Evolutionary conservation across 352 stramenopile species (phyloP), one percentile per base, ranked within the genome.

Genomic region (Phytophthora fragariaefolia): DNA sequence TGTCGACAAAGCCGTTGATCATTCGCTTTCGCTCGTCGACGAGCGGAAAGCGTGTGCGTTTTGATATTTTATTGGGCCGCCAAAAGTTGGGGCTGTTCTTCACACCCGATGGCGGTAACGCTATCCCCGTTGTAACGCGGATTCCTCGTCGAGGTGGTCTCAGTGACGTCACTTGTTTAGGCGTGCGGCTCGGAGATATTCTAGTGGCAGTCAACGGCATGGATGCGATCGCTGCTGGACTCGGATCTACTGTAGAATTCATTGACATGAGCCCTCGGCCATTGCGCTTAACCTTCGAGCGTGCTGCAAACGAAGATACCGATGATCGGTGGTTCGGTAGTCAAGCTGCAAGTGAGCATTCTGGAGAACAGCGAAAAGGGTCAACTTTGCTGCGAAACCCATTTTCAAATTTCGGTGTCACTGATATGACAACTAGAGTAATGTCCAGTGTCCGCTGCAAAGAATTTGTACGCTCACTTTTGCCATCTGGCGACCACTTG

Each of bases 241-340:
- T 92, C 0, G 58, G 58, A 3, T 38, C 64, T 8, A 70, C 77
- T 17, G 77, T 79, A 47, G 72, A 77, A 40, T 71, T 81, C 34
- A 51, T 90, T 1, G 57, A 69, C 8, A 53, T 65, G 8, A 74
- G 73, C 9, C 66, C 66, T 27, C 69, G 73, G 6, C 80, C 80
- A 18, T 24, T 86, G 42, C 76, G 55, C 23, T 63, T 92, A 46
- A 90, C 74, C 5, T 90, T 92, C 18, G 77, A 90, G 59, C 83
- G 81, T 15, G 36, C 63, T 8, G 42, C 49, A 22, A 76, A 73
- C 36, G 60, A 76, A 27, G 60, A 63, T 47, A 6, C 38, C 17
- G 51, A 59, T 18, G 42, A 38, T 3, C 22, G 22, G 27, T 67
- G 40, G 47, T 40, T 60, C 61, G 27, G 27, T 43, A 60, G 34